Conservation (phyloP, 305 asterid genomes). For the Rubia balearica region DNA sequence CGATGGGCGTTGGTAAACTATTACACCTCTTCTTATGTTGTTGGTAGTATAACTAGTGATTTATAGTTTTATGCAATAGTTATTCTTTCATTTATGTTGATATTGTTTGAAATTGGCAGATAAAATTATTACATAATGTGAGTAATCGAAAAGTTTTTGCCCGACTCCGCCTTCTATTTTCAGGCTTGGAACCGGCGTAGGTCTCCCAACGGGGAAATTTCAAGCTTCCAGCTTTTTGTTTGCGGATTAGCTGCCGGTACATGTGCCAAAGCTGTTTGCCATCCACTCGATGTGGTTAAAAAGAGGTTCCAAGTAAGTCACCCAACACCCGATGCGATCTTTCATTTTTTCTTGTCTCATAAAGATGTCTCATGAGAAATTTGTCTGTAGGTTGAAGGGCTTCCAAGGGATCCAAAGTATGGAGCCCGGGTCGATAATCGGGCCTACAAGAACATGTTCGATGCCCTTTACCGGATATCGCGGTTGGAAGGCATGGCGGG, state of each 20-base stretch:
- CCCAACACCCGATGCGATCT: background rate
- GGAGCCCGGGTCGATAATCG: conserved; percentile 78
- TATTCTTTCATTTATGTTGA: background rate
- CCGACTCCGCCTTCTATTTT: background rate
- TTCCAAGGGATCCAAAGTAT: conserved; percentile 69
- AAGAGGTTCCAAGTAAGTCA: conserved; percentile 84
- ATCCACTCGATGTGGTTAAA: conserved; percentile 93
- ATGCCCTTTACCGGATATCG: conserved; percentile 48
- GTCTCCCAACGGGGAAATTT: conserved; percentile 34
- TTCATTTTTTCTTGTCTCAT: background rate
- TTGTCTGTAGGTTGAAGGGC: conserved; percentile 60
- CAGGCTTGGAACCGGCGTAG: conserved; percentile 64
- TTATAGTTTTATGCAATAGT: background rate
- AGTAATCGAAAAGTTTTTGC: background rate
- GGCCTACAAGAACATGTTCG: conserved; percentile 64
- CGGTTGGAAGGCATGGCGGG: conserved; percentile 67
- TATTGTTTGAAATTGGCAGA: background rate
- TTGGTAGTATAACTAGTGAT: background rate
- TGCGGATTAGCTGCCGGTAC: conserved; percentile 89
- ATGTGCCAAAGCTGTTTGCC: conserved; percentile 81
- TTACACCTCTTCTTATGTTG: background rate
- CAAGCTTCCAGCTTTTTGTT: conserved; percentile 75
- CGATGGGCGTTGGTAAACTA: conserved; percentile 70
- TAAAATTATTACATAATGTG: background rate
- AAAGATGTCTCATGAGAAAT: background rate